These are phyloP conservation scores for Gaeumannomyces tritici DNA, from an alignment of 2,329 filamentous ascomycete genomes.

Conservation along the genomic window DNA sequence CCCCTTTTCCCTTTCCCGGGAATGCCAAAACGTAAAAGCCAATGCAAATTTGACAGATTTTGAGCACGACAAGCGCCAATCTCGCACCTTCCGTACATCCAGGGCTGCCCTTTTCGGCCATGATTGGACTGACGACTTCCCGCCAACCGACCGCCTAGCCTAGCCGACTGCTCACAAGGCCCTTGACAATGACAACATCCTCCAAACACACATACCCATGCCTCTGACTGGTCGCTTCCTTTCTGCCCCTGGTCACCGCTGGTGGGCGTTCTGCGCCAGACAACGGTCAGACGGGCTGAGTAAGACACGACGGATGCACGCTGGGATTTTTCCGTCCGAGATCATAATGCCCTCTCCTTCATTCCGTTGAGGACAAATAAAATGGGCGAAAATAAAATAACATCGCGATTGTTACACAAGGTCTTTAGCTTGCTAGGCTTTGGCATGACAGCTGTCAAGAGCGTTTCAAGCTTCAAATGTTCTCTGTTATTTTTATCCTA, in stretches of 20 bases:
- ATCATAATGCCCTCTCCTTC: too few relatives aligned
- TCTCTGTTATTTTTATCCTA: too few relatives aligned
- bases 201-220: neutral
- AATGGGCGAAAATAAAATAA: too few relatives aligned
- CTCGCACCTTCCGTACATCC: neutral
- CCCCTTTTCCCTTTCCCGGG: neutral
- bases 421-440: too few relatives aligned
- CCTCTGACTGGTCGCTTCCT: neutral
- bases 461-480: too few relatives aligned
- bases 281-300: too few relatives aligned
- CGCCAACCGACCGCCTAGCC: neutral
- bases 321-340: too few relatives aligned
- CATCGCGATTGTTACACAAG: too few relatives aligned
- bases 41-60: neutral
- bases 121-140: neutral
- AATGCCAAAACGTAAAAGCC: neutral
- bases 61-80: neutral
- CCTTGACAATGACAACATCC: neutral
- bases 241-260: too few relatives aligned
- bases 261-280: neutral
- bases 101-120: neutral
- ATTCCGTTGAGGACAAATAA: too few relatives aligned
- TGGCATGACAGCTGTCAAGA: too few relatives aligned
- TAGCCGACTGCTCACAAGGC: neutral
- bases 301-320: too few relatives aligned